Evolutionary conservation across 352 stramenopile species (phyloP).

Genomic region (Phytophthora palmivora): DNA sequence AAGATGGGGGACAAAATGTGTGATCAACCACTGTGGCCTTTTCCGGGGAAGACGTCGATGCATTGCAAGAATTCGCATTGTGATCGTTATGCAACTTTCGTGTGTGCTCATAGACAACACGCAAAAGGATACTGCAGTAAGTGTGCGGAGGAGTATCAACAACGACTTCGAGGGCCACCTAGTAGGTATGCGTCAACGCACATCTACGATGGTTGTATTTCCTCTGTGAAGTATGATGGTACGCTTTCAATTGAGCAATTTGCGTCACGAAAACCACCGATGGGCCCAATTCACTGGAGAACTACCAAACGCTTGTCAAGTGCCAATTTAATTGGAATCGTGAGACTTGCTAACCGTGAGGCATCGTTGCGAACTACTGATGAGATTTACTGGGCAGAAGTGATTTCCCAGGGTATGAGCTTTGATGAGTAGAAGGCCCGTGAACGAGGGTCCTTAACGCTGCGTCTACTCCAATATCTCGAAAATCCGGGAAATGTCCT

Average conservation of each 20-base stretch:
- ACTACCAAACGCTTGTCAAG: constrained; percentile 80
- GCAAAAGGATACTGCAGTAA: constrained; percentile 63
- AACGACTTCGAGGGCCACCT: constrained; percentile 59
- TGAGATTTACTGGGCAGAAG: constrained; percentile 80
- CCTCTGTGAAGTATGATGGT: constrained; percentile 60
- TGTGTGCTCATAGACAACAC: constrained; percentile 68
- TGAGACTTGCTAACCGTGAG: constrained; percentile 61
- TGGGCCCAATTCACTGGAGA: constrained; percentile 75
- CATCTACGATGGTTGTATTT: constrained; percentile 77
- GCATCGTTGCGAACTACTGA: constrained; percentile 55
- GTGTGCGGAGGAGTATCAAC: constrained; percentile 60
- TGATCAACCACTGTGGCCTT: constrained; percentile 72
- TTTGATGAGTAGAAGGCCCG: constrained; percentile 72
- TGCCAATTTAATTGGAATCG: constrained; percentile 85
- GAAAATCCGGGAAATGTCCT: constrained; percentile 70
- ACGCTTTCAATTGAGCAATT: constrained; percentile 71
- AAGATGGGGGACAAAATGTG: constrained; percentile 63
- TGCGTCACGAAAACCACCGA: constrained; percentile 62
- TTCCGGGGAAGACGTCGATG: constrained; percentile 33
- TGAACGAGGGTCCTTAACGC: constrained; percentile 58
- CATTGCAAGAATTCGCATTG: constrained; percentile 67
- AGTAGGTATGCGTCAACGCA: constrained; percentile 76
- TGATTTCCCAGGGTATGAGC: constrained; percentile 74
- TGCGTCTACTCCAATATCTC: constrained; percentile 79
- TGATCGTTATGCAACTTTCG: constrained; percentile 51